Base-by-base conservation (phyloP, 2,329 filamentous ascomycete genomes). In the Cyphellophora europaea region DNA sequence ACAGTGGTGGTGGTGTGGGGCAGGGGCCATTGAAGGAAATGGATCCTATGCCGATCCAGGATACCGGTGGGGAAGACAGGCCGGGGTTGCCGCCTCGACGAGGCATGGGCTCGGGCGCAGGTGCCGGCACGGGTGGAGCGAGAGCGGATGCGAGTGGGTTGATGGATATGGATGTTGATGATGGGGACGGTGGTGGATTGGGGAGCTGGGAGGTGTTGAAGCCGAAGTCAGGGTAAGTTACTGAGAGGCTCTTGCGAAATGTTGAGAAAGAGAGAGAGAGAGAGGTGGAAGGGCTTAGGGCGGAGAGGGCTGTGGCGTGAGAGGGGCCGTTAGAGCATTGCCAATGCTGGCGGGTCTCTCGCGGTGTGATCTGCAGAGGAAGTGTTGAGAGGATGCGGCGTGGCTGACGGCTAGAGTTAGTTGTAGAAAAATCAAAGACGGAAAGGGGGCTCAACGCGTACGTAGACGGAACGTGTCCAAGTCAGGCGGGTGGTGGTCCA, bases 61-160 rank as follows among this genome's bases (percentile, higher is more conserved):
- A 34, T n/a, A n/a, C n/a, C n/a, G n/a, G n/a, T 2, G 32, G 27
- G 12, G 32, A 14, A n/a, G 18, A 34, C 18, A 21, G 23, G 32
- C 32, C 32, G n/a, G 19, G 5, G 6, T n/a, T 32, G 15, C 30
- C 30, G 19, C 30, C 30, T 4, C 17, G 30, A 32, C 30, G 15
- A 21, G n/a, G n/a, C n/a, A n/a, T n/a, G n/a, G n/a, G n/a, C n/a
- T n/a, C n/a, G n/a, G n/a, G n/a, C n/a, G n/a, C n/a, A n/a, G n/a
- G n/a, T n/a, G n/a, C n/a, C n/a, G n/a, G n/a, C n/a, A n/a, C n/a
- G n/a, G n/a, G n/a, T n/a, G n/a, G n/a, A n/a, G n/a, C n/a, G n/a
- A n/a, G 11, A 15, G 32, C 16, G 10, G 27, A 13, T 4, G 30
- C 17, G 15, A 25, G 23, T 8, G 19, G 32, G 32, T 28, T 15